Conservation (phyloP, 108 stramenopile genomes). For the Conticribra weissflogii region DNA sequence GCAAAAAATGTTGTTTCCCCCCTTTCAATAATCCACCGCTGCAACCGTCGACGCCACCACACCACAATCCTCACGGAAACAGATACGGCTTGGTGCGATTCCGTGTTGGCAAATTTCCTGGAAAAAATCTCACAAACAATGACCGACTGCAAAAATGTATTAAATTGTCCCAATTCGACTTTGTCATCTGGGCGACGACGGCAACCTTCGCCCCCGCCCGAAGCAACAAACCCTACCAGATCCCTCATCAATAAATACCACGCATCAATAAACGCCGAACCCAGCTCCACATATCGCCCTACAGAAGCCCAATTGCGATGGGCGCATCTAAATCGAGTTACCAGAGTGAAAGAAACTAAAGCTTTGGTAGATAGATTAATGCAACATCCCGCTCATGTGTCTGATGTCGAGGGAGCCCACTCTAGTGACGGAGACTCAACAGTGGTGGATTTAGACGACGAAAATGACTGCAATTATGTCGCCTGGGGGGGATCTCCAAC, state of each 20-base stretch:
- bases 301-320: conserved; percentile 83
- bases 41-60: too few species aligned
- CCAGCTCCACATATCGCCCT: conserved; percentile 20
- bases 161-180: not conserved
- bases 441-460: conserved; percentile 13
- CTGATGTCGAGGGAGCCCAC: conserved; percentile 59
- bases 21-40: too few species aligned
- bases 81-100: too few species aligned
- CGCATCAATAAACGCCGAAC: conserved; percentile 20
- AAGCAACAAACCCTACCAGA: conserved; percentile 5
- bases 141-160: too few species aligned
- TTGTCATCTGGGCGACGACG: not conserved
- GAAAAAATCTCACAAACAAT: too few species aligned
- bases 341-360: conserved; percentile 53
- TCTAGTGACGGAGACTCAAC: conserved; percentile 59
- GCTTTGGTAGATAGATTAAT: conserved; percentile 50
- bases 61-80: too few species aligned
- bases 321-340: conserved; percentile 77
- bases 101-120: too few species aligned
- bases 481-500: too few species aligned
- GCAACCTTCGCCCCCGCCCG: not conserved
- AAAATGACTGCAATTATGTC: too few species aligned
- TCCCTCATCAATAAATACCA: conserved; percentile 24
- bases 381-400: conserved; percentile 38
- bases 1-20: too few species aligned